Base-by-base conservation (phyloP, 1,284 basidiomycete genomes). In the Xerocomus tenax region DNA sequence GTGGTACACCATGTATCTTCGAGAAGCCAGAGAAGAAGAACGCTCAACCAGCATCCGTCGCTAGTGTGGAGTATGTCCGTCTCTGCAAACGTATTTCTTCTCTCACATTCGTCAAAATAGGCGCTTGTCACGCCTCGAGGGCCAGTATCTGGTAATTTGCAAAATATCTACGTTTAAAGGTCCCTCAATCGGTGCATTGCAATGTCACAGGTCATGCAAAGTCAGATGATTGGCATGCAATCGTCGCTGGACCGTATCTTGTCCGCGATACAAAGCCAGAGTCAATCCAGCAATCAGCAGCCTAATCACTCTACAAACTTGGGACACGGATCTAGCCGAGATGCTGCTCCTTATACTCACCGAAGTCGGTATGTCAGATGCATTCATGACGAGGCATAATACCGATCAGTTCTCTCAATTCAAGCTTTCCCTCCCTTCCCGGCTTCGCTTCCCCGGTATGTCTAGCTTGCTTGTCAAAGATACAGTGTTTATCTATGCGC, bases 1-100 rank as follows among this genome's bases (percentile, higher is more conserved):
- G 85, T 63, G 87, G 88, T 10, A 85, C 82, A 9, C 76, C 78
- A 30, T 96, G 92, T 63, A 72, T 96, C 42, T 96, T 94, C 67
- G 93, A 94, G 69, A 95, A 94, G 68, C 90, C 90, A 60, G 85
- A 91, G 68, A 89, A 84, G 74, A 91, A 89, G 71, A 76, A 73
- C 61, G 71, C 71, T 1, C 81, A 81, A 54, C 70, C 71, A 7
- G 69, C 81, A 57, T 73, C 81, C 47, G 75, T 71, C 40, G 77
- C 81, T 42, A 84, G 84, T 61, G 74, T 84, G 48, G 87, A 90
- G 87, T 90, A 60, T 32, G 48, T 54, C 46, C 42, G 23, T 47
- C 38, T 55, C 55, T 9, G 42, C 38, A 42, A 54, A 42, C 19
- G 42, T 34, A 50, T 16, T 46, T 35, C 16, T 40, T 43, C 35